These are phyloP conservation scores for Trypanosoma avium DNA, from an alignment of 208 protist species.

Conservation along the genomic window DNA sequence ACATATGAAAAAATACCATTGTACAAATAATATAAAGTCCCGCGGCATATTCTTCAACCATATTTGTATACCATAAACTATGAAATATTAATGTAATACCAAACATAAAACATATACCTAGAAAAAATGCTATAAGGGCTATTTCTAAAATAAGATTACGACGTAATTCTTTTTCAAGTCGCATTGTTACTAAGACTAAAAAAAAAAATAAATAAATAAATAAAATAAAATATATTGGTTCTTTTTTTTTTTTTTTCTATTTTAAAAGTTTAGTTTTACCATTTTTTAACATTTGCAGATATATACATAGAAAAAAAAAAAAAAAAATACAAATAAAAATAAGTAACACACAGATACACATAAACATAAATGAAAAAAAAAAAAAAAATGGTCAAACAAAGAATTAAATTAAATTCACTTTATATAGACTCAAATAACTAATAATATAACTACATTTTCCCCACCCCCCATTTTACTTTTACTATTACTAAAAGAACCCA, in stretches of 20 bases:
- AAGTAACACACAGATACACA: too few species aligned
- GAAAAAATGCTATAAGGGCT: slow-evolving; percentile 52
- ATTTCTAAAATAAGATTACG: slow-evolving; percentile 54
- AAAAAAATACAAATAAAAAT: too few species aligned
- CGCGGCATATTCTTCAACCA: slow-evolving; percentile 44
- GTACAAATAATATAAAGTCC: slow-evolving; percentile 62
- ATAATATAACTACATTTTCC: too few species aligned
- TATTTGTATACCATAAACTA: slow-evolving; percentile 26
- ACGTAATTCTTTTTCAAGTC: slow-evolving; percentile 22
- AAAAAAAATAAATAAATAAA: slow-evolving; percentile 10
- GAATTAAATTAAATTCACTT: background rate
- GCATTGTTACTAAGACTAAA: background rate
- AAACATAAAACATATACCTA: slow-evolving; percentile 42
- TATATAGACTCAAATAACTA: too few species aligned
- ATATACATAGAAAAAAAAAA: slow-evolving; percentile 13
- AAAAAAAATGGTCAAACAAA: background rate
- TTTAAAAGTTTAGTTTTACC: too few species aligned
- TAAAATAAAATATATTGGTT: slow-evolving; percentile 3
- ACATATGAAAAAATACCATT: slow-evolving; percentile 73
- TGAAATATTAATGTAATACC: slow-evolving; percentile 38
- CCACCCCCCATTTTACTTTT: too few species aligned
- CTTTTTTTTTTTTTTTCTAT: slow-evolving; percentile 3
- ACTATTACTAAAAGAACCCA: too few species aligned
- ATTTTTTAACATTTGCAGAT: too few species aligned
- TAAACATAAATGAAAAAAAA: too few species aligned